These are phyloP conservation scores for Metschnikowia anglica DNA, from an alignment of 805 yeast species.

Conservation along the genomic window DNA sequence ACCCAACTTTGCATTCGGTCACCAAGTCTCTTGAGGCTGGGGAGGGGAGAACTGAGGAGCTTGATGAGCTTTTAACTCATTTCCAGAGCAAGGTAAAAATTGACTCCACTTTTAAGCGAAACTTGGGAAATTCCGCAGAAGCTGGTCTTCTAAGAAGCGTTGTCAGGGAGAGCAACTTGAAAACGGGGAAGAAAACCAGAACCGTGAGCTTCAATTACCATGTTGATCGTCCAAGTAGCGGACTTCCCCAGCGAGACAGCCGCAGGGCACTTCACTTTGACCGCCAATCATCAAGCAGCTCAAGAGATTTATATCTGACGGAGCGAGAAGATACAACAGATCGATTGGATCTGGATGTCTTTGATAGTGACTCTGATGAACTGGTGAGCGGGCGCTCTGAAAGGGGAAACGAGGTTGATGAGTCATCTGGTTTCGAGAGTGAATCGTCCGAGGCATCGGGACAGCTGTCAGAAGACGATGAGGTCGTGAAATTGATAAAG, in stretches of 20 bases:
- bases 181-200: conserved; percentile 26
- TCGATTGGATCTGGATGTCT: conserved; percentile 17
- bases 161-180: conserved; percentile 19
- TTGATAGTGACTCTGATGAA: conserved; percentile 20
- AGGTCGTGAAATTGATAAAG: conserved; percentile 40
- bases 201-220: conserved; percentile 37
- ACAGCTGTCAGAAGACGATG: conserved; percentile 16
- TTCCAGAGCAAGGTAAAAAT: conserved; percentile 12
- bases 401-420: not conserved
- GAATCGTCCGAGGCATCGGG: not conserved
- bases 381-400: conserved; percentile 3
- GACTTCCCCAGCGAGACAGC: not conserved
- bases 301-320: not conserved
- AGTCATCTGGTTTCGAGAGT: not conserved
- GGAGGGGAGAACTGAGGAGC: conserved; percentile 10
- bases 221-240: conserved; percentile 15
- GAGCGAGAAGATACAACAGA: conserved; percentile 5
- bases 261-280: not conserved
- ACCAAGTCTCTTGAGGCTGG: conserved; percentile 36
- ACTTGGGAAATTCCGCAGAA: conserved; percentile 3
- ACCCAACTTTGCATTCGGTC: conserved; percentile 56
- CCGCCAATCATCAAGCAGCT: conserved; percentile 1
- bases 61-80: conserved; percentile 13
- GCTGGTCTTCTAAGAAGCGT: conserved; percentile 15
- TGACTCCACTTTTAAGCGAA: not conserved